A percentile compares a stretch with the other conserved stretches of the same genome.
Evolutionary conservation across 371 early-diverging fungal species (phyloP).

Genomic region (Mortierella sp.): DNA sequence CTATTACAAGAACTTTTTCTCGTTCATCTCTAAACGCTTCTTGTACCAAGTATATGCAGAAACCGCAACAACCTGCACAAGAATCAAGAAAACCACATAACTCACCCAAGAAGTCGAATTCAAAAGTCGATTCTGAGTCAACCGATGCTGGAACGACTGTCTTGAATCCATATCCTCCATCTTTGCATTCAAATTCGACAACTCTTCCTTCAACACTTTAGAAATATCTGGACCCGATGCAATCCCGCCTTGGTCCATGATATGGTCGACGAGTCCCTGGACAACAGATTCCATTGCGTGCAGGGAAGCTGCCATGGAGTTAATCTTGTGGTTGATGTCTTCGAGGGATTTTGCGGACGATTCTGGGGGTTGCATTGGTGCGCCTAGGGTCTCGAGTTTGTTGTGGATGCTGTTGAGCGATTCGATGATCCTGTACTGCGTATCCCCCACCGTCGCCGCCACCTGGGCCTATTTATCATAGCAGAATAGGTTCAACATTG

Average conservation of each 20-base stretch:
- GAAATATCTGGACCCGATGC: conserved; percentile 13
- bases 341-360: conserved; percentile 27
- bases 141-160: conserved; percentile 41
- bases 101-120: conserved; percentile 43
- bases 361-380: conserved; percentile 58
- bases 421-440: conserved; percentile 79
- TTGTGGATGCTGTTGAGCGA: conserved; percentile 70
- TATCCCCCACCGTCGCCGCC: conserved; percentile 65
- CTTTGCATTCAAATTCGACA: conserved; percentile 40
- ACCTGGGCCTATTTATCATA: conserved; percentile 24
- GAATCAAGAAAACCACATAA: conserved; percentile 43
- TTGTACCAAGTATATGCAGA: conserved; percentile 50
- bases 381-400: conserved; percentile 70
- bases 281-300: conserved; percentile 85
- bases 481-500: not conserved
- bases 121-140: conserved; percentile 38
- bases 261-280: conserved; percentile 68
- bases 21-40: conserved; percentile 38
- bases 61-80: conserved; percentile 30
- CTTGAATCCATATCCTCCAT: conserved; percentile 54
- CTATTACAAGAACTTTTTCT: conserved; percentile 49
- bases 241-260: conserved; percentile 54
- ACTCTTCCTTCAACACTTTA: conserved; percentile 48
- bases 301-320: conserved; percentile 79
- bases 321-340: conserved; percentile 36